Evolutionary conservation across 179 eudicot species (phyloP).

Genomic region (Beta macrorhiza): DNA sequence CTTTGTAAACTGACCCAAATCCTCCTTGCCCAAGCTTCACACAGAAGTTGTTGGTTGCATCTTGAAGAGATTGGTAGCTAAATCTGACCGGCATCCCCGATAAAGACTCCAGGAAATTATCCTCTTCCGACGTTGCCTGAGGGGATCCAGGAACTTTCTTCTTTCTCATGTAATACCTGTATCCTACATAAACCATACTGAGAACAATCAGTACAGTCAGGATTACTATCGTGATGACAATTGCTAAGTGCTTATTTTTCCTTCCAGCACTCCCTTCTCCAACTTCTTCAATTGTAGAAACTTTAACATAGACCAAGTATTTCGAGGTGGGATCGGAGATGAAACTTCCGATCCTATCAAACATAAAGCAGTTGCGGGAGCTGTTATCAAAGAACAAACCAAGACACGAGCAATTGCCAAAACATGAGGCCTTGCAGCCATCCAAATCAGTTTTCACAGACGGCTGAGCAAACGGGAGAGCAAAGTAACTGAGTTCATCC

Average conservation of each 20-base stretch:
- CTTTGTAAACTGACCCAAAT: slow-evolving; percentile 77
- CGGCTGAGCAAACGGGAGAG: slow-evolving; percentile 57
- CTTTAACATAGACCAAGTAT: slow-evolving; percentile 53
- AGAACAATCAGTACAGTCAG: slow-evolving; percentile 44
- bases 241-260: slow-evolving; percentile 32
- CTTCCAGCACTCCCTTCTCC: slow-evolving; percentile 27
- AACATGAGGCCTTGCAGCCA: slow-evolving; percentile 60
- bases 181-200: slow-evolving; percentile 45
- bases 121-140: slow-evolving; percentile 65
- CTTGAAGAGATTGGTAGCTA: slow-evolving; percentile 58
- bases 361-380: slow-evolving; percentile 56
- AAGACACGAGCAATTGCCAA: slow-evolving; percentile 62
- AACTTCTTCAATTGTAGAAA: slow-evolving; percentile 28
- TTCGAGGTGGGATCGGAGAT: slow-evolving; percentile 38
- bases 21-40: slow-evolving; percentile 87
- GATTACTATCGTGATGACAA: slow-evolving; percentile 47
- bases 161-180: slow-evolving; percentile 37
- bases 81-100: slow-evolving; percentile 92
- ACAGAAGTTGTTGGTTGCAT: slow-evolving; percentile 67
- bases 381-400: slow-evolving; percentile 70
- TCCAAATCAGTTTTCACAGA: slow-evolving; percentile 41
- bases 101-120: slow-evolving; percentile 58
- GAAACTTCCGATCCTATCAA: slow-evolving; percentile 75
- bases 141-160: slow-evolving; percentile 33
- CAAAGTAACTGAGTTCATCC: slow-evolving; percentile 57